Evolutionary conservation across 257 asterid genomes (phyloP).

Genomic region (Knoxia roxburghii): DNA sequence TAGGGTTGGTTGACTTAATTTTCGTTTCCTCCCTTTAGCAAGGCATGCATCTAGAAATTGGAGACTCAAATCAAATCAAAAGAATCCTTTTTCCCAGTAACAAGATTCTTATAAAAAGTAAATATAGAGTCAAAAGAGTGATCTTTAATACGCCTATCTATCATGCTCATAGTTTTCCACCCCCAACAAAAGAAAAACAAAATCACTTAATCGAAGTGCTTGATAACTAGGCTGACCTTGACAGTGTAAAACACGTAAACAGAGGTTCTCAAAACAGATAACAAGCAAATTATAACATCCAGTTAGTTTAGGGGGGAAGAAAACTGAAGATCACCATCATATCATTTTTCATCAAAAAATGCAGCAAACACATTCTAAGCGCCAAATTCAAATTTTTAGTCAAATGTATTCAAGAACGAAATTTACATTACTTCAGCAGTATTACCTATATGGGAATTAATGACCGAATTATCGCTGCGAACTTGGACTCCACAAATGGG

Average conservation of each 20-base stretch:
- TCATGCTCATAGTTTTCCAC: too few species aligned
- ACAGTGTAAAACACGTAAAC: too few species aligned
- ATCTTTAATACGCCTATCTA: too few species aligned
- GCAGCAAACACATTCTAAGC: background rate
- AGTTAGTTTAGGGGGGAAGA: too few species aligned
- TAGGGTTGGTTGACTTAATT: conserved; percentile 74
- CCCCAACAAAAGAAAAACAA: too few species aligned
- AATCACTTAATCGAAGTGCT: too few species aligned
- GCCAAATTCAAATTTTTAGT: background rate
- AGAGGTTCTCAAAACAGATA: background rate
- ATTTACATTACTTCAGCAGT: background rate
- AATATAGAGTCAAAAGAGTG: too few species aligned
- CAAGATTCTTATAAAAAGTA: background rate
- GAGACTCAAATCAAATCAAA: conserved; percentile 7
- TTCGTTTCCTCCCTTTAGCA: conserved; percentile 66
- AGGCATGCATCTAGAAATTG: conserved; percentile 70
- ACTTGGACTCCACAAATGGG: conserved; percentile 64
- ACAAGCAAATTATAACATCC: background rate
- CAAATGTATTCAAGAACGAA: background rate
- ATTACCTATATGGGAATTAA: conserved; percentile 85
- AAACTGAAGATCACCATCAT: too few species aligned
- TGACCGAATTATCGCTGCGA: conserved; percentile 40
- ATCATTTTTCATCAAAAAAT: background rate
- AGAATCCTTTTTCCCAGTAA: conserved; percentile 4
- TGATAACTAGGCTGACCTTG: too few species aligned